Conservation (phyloP, 257 asterid species). For the Solanum sitiens region DNA sequence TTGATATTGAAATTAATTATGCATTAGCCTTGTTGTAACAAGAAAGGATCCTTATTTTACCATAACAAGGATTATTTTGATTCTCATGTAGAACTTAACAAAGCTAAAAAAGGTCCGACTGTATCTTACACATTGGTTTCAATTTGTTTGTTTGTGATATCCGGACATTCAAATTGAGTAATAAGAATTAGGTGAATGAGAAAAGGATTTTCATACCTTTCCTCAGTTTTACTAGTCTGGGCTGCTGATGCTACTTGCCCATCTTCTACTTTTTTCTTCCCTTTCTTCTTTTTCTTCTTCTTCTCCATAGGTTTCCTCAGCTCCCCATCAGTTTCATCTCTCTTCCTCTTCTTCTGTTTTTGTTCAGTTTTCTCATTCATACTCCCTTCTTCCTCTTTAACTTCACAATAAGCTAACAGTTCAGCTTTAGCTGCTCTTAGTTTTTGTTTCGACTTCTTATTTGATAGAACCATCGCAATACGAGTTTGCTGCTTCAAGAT, state of each 20-base stretch:
- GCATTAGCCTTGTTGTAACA: neutral
- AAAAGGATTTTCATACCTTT: slow-evolving; percentile 7
- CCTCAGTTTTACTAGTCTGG: slow-evolving; percentile 6
- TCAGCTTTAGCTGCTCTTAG: slow-evolving; percentile 56
- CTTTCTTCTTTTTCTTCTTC: slow-evolving; percentile 21
- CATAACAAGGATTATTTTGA: neutral
- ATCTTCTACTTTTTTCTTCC: neutral
- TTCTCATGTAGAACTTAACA: neutral
- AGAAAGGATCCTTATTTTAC: neutral
- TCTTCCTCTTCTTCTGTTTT: slow-evolving; percentile 27
- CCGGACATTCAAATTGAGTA: neutral
- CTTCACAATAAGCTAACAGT: slow-evolving; percentile 29
- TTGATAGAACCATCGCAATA: slow-evolving; percentile 50
- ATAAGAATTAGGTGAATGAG: slow-evolving; percentile 1
- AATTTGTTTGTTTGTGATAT: neutral
- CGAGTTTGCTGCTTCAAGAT: neutral
- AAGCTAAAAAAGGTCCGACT: neutral
- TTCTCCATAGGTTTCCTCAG: slow-evolving; percentile 14
- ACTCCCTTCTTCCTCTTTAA: slow-evolving; percentile 5
- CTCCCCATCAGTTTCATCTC: slow-evolving; percentile 18
- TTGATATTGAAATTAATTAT: neutral
- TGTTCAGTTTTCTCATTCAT: slow-evolving; percentile 17
- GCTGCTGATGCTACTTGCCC: slow-evolving; percentile 1
- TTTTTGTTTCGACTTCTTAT: slow-evolving; percentile 77
- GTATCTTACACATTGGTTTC: neutral